These are phyloP conservation scores for Diplodia intermedia DNA, from an alignment of 2,329 filamentous ascomycete genomes.

Conservation along the genomic window DNA sequence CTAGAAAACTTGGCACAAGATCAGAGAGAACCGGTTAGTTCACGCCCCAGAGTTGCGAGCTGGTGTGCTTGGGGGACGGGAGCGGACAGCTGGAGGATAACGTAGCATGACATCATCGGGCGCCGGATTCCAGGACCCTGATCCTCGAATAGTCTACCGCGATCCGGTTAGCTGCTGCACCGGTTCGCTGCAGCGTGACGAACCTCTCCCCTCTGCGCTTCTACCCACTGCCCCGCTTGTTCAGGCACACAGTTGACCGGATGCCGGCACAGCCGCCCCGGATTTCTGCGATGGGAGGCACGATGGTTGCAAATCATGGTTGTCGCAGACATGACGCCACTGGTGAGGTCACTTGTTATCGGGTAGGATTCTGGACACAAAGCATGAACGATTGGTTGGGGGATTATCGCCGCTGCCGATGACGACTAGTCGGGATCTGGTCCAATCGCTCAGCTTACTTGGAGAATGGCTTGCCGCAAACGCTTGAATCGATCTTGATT, in stretches of 20 bases:
- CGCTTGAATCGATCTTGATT: too few species aligned
- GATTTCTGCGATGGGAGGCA: not conserved
- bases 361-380: not conserved
- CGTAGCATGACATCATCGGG: slow-evolving; percentile 27
- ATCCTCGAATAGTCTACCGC: not conserved
- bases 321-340: slow-evolving; percentile 11
- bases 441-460: too few species aligned
- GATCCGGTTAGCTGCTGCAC: not conserved
- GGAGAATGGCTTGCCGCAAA: too few species aligned
- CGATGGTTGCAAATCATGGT: not conserved
- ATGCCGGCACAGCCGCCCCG: slow-evolving; percentile 5
- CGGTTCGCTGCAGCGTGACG: not conserved
- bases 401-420: not conserved
- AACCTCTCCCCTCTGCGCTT: not conserved
- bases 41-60: slow-evolving; percentile 8
- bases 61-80: not conserved
- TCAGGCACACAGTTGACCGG: not conserved
- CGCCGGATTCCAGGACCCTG: slow-evolving; percentile 16
- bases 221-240: not conserved
- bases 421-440: slow-evolving; percentile 1
- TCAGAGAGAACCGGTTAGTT: slow-evolving; percentile 2
- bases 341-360: slow-evolving; percentile 20
- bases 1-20: slow-evolving; percentile 17
- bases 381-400: not conserved
- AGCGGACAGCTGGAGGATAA: slow-evolving; percentile 16